Evolutionary conservation across 164 flowering plant species (phyloP).

Genomic region (Magnolia changhungtana): DNA sequence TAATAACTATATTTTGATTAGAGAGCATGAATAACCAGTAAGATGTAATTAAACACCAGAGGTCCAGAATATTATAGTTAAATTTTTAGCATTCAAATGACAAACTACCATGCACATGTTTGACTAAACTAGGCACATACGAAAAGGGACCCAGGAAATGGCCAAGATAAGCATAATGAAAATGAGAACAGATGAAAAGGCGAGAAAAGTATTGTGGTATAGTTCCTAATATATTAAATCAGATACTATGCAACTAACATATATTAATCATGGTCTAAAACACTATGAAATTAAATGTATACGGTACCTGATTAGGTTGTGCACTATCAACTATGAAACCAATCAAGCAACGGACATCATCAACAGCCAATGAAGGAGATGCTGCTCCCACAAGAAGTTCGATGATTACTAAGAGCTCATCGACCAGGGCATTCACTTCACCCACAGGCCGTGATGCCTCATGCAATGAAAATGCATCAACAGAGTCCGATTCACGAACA

Average conservation of each 20-base stretch:
- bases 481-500: conserved; percentile 74
- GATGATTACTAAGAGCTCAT: conserved; percentile 88
- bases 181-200: background rate
- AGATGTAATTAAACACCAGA: background rate
- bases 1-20: too few species aligned
- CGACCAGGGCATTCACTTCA: conserved; percentile 95
- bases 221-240: too few species aligned
- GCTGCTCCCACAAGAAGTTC: conserved; percentile 89
- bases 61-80: too few species aligned
- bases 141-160: too few species aligned
- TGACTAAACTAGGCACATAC: background rate
- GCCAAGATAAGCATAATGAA: background rate
- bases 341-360: conserved; percentile 76
- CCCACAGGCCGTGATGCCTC: conserved; percentile 69
- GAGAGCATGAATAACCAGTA: too few species aligned
- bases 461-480: conserved; percentile 60
- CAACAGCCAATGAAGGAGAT: conserved; percentile 68
- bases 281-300: background rate
- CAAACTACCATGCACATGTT: background rate
- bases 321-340: conserved; percentile 95
- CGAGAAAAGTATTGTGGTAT: background rate
- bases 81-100: background rate
- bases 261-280: too few species aligned
- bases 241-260: too few species aligned
- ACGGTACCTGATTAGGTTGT: conserved; percentile 86